These are phyloP conservation scores for Sclerotinia spermophila DNA, from an alignment of 2,329 filamentous ascomycete species.

Conservation along the genomic window DNA sequence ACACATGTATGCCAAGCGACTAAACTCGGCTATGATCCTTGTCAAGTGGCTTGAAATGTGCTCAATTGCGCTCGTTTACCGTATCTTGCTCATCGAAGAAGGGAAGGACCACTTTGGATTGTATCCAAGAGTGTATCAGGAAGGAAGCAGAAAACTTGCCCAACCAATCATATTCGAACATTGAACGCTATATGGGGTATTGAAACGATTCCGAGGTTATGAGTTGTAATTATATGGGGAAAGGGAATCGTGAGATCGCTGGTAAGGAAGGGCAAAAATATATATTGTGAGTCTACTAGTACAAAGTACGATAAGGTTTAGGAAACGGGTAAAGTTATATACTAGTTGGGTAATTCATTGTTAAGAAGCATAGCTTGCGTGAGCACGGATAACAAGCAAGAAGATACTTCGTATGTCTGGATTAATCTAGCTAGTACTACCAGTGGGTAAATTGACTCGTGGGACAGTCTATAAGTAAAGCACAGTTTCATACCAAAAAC, in stretches of 20 bases:
- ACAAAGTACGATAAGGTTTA: background rate
- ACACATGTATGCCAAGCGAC: constrained; percentile 4
- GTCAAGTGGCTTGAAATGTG: constrained; percentile 20
- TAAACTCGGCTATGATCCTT: background rate
- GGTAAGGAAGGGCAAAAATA: background rate
- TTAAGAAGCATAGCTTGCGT: background rate
- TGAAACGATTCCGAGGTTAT: background rate
- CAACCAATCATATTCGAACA: background rate
- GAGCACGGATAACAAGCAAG: background rate
- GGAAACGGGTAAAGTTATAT: background rate
- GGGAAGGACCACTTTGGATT: background rate
- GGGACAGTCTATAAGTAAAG: too few relatives aligned
- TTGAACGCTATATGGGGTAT: background rate
- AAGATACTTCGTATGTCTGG: background rate
- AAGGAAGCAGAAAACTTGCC: background rate
- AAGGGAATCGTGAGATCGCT: background rate
- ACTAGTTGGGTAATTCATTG: background rate
- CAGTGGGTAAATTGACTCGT: too few relatives aligned
- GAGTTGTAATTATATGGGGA: background rate
- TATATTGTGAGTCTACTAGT: too few relatives aligned
- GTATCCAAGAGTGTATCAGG: background rate
- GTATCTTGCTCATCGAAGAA: background rate
- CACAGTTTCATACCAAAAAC: too few relatives aligned
- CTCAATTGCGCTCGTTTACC: constrained; percentile 20
- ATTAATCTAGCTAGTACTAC: background rate